Base-by-base conservation (phyloP, 805 yeast genomes). In the Debaryomyces hansenii region DNA sequence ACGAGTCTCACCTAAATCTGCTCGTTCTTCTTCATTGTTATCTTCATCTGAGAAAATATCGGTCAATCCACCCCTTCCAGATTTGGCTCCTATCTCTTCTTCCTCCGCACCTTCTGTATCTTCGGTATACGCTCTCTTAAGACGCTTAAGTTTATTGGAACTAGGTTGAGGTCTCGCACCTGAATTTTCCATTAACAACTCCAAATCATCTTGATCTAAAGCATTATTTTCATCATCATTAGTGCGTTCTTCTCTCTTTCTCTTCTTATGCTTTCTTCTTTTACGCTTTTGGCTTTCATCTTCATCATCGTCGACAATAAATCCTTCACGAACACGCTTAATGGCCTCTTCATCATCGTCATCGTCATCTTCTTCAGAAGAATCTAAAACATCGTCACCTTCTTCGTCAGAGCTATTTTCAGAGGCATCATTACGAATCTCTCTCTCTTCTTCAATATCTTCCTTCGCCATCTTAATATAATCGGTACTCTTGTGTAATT, bases 171-270 rank as follows among this genome's bases (percentile, higher is more conserved):
- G 79, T 32, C 72, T 69, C n/a, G 81, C 85, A 33, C 97, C 97
- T 0, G 94, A 81, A 63, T 90, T 91, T 67, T 91, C 98, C 80
- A 90, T 78, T 46, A 94, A 75, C 38, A 94, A 78, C 55, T 92
- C 98, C 57, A 94, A 77, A 66, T 94, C 99, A 68, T 94, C 99
- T 65, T 92, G 97, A 60, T 94, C 97, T 43, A 94, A 75, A 42
- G 82, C 86, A 53, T 83, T 90, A 52, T 79, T 86, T 21, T 52
- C 51, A 36, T 76, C 80, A 7, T 73, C 74, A 20, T 52, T 51
- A 27, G 54, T 51, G 32, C 43, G 51, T 31, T 49, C 58, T 37
- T 54, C 53, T 64, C 75, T 63, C 60, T 72, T 63, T 60, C 74
- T 63, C 66, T 72, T 69, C 63, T 71, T 67, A 64, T 67, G 55